These are phyloP conservation scores for Magnusiomyces paraingens DNA, from an alignment of 1,139 yeast species.

Conservation along the genomic window DNA sequence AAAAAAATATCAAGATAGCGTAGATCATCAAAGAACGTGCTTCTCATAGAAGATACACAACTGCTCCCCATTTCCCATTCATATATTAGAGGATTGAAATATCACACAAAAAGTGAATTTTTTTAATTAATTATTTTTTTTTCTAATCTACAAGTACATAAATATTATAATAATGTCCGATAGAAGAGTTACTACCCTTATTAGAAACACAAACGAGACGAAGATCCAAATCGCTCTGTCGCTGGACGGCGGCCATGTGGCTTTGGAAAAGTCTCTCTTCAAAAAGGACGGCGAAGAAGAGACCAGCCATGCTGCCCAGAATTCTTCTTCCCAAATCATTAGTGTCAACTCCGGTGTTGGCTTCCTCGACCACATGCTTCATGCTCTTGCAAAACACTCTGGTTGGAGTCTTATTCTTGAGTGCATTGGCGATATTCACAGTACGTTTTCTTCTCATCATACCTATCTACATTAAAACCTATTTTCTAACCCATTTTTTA, in stretches of 20 bases:
- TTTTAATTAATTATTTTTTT: not conserved
- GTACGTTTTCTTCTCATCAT: not conserved
- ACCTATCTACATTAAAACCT: not conserved
- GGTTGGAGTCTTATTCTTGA: conserved; percentile 92
- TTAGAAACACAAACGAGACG: conserved; percentile 85
- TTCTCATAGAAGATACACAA: no score
- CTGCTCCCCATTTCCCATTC: no score
- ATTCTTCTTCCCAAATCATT: conserved; percentile 61
- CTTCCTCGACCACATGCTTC: conserved; percentile 93
- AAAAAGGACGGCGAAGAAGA: conserved; percentile 24
- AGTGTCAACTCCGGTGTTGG: conserved; percentile 88
- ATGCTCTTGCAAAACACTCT: conserved; percentile 91
- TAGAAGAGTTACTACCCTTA: conserved; percentile 46
- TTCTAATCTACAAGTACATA: not conserved
- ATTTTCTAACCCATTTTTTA: not conserved
- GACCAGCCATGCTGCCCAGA: conserved; percentile 55
- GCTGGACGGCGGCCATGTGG: conserved; percentile 74
- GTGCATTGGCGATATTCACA: conserved; percentile 89
- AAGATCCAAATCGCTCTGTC: conserved; percentile 80
- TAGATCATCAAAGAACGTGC: no score
- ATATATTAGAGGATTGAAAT: no score
- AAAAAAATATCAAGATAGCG: no score
- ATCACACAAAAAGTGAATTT: no score
- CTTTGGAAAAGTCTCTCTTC: conserved; percentile 49
- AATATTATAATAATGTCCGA: conserved; percentile 3